Percentiles rank a stretch among this genome's conserved stretches.
Conservation (phyloP, 495 filamentous ascomycete species). For the Penicillium crystallinum region DNA sequence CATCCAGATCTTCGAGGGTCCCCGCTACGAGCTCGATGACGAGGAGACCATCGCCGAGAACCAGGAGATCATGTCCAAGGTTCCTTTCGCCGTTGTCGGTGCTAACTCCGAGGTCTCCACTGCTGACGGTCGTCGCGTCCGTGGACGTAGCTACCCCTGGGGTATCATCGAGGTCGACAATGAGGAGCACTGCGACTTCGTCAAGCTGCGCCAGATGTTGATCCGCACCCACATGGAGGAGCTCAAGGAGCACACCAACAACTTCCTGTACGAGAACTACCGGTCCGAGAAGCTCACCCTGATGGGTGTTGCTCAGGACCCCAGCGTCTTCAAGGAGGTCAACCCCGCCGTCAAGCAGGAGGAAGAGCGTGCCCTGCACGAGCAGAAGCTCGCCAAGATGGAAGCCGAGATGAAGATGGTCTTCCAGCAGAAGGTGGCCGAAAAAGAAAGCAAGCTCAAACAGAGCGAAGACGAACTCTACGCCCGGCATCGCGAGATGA, state of each 20-base stretch:
- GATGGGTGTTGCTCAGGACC: conserved; percentile 98
- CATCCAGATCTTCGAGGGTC: conserved; percentile 98
- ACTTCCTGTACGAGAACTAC: conserved; percentile 98
- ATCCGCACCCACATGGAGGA: conserved; percentile 99
- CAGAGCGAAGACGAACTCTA: conserved; percentile 99
- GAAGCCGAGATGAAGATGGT: conserved; percentile 99
- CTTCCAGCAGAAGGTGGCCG: conserved; percentile 99
- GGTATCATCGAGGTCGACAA: conserved; percentile 99
- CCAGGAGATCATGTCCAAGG: conserved; percentile 99
- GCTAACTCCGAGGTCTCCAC: conserved; percentile 88
- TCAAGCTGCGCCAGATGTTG: conserved; percentile 99
- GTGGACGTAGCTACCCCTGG: conserved; percentile 96
- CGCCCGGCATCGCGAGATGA: conserved; percentile 97
- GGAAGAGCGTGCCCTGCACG: conserved; percentile 94
- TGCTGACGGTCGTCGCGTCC: conserved; percentile 89
- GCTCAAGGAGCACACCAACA: conserved; percentile 99
- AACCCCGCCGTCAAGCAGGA: conserved; percentile 99
- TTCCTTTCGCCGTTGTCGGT: conserved; percentile 96
- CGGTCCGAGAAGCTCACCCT: conserved; percentile 95
- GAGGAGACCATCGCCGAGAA: conserved; percentile 99
- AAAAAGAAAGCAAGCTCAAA: conserved; percentile 99
- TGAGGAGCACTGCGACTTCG: conserved; percentile 99
- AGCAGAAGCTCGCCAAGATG: conserved; percentile 99
- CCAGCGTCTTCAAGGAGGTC: conserved; percentile 99
- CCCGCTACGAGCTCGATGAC: conserved; percentile 96